Evolutionary conservation across 208 protist species (phyloP), one percentile per base, ranked within the genome.

Genomic region (Leishmania aethiopica): DNA sequence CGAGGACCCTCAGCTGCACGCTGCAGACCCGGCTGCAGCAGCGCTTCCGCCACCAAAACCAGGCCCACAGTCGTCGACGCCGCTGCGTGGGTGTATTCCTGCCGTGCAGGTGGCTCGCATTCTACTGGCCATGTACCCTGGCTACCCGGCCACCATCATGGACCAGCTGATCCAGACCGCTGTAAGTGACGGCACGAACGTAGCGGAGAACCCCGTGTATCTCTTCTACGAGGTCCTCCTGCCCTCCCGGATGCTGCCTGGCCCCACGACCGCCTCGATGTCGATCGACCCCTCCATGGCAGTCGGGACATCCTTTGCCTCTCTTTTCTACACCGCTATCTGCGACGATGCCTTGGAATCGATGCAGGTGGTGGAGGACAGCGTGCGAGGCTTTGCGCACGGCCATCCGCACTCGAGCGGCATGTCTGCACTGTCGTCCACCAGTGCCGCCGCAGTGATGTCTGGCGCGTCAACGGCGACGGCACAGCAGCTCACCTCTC

Each of bases 91-190:
- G 75, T 83, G 85, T 45, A 84, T 96, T n/a, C 90, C 93, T 19
- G 78, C 87, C n/a, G 87, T 88, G 37, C 87, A 94, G 57, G 79
- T 96, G 67, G 86, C 88, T 7, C 84, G 81, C 42, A 75, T 94
- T n/a, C 78, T 96, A 7, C 81, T 86, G 64, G 82, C 85, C 75
- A 93, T 96, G 89, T 96, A 92, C 84, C 93, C 93, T 22, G 86
- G 84, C 69, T 96, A 96, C 81, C 49, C 91, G 22, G 32, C 85
- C 47, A 32, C 70, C 47, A 83, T 75, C 8, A 42, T 96, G 19
- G 76, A 88, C 79, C 79, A 95, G 79, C 84, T 96, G 40, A 79
- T 96, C 22, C 71, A 84, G 15, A 86, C 89, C 3, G 93, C 91
- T 10, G 62, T 80, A 35, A 83, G 85, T 55, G 88, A 93, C n/a